Evolutionary conservation across 306 rosid species (phyloP).

Genomic region (Begonia fuchsioides): DNA sequence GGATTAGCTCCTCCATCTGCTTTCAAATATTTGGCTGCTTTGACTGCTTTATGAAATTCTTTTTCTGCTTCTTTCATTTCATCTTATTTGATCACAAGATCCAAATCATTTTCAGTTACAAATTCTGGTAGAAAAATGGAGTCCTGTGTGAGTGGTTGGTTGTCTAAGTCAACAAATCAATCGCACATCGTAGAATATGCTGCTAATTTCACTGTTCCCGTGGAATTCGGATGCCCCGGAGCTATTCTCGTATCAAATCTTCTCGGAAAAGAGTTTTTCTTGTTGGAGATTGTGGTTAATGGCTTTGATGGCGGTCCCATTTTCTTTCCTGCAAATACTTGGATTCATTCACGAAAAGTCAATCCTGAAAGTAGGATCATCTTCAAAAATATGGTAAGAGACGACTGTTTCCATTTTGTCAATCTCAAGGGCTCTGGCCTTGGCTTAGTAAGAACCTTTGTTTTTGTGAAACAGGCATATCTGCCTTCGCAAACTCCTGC

Average conservation of each 20-base stretch:
- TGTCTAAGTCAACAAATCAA: conserved; percentile 38
- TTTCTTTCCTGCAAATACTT: conserved; percentile 79
- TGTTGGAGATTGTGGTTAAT: conserved; percentile 49
- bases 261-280: conserved; percentile 62
- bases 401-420: too few species aligned
- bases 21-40: too few species aligned
- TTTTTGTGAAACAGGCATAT: conserved; percentile 33
- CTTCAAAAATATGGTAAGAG: conserved; percentile 61
- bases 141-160: conserved; percentile 61
- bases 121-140: conserved; percentile 45
- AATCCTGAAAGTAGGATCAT: conserved; percentile 61
- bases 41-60: too few species aligned
- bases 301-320: conserved; percentile 61
- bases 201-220: conserved; percentile 48
- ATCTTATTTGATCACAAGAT: background rate
- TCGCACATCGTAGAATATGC: conserved; percentile 47
- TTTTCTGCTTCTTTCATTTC: background rate
- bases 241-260: conserved; percentile 71
- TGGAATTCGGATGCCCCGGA: conserved; percentile 59
- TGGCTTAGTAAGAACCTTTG: background rate
- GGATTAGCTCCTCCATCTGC: background rate
- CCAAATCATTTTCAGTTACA: conserved; percentile 26
- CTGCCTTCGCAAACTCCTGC: conserved; percentile 79
- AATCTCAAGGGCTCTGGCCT: too few species aligned
- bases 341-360: conserved; percentile 69